Evolutionary conservation across 192 early-diverging fungal genomes (phyloP).

Genomic region (Haplosporangium gracile): DNA sequence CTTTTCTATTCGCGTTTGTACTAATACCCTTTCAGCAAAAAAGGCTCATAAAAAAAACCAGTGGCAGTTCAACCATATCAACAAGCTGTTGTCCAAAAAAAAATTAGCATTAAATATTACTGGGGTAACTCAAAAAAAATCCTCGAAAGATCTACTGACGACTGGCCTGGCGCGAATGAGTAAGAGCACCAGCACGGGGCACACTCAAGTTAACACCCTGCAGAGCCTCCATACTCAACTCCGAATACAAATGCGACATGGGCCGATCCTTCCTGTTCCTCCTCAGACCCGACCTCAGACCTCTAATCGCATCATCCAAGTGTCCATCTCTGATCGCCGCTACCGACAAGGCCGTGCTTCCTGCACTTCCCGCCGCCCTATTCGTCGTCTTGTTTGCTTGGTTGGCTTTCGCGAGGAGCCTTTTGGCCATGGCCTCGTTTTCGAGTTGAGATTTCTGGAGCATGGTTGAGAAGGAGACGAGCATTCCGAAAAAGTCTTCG

Average conservation of each 20-base stretch:
- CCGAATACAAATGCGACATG: conserved; percentile 56
- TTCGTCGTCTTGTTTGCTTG: conserved; percentile 25
- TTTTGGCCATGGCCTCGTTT: conserved; percentile 53
- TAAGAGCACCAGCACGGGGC: conserved; percentile 27
- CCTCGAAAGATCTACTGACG: conserved; percentile 13
- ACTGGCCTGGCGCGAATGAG: conserved; percentile 47
- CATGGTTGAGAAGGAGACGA: conserved; percentile 61
- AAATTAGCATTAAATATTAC: background rate
- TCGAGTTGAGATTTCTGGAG: conserved; percentile 58
- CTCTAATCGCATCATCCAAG: conserved; percentile 57
- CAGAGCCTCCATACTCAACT: conserved; percentile 45
- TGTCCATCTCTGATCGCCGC: conserved; percentile 51
- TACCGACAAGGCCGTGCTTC: conserved; percentile 15
- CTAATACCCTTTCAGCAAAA: background rate
- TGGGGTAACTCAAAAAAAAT: background rate
- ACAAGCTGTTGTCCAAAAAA: background rate
- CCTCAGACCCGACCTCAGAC: conserved; percentile 47
- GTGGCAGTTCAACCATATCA: background rate
- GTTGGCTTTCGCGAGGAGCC: conserved; percentile 17
- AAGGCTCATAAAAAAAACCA: background rate
- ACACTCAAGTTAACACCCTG: conserved; percentile 40
- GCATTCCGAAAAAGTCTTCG: conserved; percentile 70
- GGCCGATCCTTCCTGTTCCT: conserved; percentile 47
- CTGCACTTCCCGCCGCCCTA: conserved; percentile 18
- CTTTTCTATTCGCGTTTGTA: conserved; percentile 2